Evolutionary conservation across 495 filamentous ascomycete genomes (phyloP).

Genomic region (Evansstolkia leycettana): DNA sequence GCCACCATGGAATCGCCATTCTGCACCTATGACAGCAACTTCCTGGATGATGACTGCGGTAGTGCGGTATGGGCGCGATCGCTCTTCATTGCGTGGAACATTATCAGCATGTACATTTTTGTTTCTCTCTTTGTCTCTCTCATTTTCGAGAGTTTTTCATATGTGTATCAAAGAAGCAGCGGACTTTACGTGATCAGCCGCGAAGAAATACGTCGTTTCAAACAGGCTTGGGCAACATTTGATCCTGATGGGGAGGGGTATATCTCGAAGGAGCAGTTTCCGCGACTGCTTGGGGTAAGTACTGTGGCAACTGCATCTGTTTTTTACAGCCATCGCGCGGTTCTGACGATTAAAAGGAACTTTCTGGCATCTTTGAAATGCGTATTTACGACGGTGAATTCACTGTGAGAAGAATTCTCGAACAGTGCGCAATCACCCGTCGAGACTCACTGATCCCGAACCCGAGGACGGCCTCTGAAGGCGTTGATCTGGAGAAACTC

Average conservation of each 20-base stretch:
- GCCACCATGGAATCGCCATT: slow-evolving; percentile 62
- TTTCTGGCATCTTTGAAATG: slow-evolving; percentile 93
- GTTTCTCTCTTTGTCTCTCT: slow-evolving; percentile 96
- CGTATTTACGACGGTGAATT: slow-evolving; percentile 90
- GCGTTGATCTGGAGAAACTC: slow-evolving; percentile 66
- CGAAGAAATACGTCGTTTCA: slow-evolving; percentile 91
- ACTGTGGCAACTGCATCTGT: background rate
- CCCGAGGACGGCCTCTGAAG: slow-evolving; percentile 47
- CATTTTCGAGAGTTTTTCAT: slow-evolving; percentile 98
- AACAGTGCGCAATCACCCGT: slow-evolving; percentile 56
- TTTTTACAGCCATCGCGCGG: background rate
- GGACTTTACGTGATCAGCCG: slow-evolving; percentile 63
- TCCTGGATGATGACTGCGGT: slow-evolving; percentile 86
- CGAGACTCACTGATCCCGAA: slow-evolving; percentile 25
- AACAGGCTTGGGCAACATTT: slow-evolving; percentile 93
- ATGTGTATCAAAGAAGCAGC: slow-evolving; percentile 94
- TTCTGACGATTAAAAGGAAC: slow-evolving; percentile 37
- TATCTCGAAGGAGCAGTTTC: slow-evolving; percentile 86
- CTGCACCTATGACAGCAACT: slow-evolving; percentile 54
- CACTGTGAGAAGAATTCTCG: slow-evolving; percentile 69
- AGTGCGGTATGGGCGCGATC: slow-evolving; percentile 74
- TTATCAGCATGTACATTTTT: slow-evolving; percentile 99
- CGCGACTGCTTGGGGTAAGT: slow-evolving; percentile 68
- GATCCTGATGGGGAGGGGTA: slow-evolving; percentile 86
- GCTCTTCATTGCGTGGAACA: slow-evolving; percentile 95